A percentile compares a stretch with the other conserved stretches of the same genome.
Evolutionary conservation across 2,329 filamentous ascomycete genomes (phyloP).

Genomic region (Colletotrichum filicis): DNA sequence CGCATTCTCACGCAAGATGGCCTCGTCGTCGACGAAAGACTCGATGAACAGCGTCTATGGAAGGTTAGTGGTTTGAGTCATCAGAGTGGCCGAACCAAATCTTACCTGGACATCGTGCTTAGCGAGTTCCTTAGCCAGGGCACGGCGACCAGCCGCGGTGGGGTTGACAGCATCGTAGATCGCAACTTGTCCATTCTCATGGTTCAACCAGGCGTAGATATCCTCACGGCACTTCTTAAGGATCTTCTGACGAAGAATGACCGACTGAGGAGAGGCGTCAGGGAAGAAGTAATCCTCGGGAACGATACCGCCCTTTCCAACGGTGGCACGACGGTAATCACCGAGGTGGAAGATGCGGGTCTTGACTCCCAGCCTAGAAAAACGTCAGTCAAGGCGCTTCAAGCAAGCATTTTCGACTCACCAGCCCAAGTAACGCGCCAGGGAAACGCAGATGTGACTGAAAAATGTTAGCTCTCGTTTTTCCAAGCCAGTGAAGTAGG

Average conservation of each 20-base stretch:
- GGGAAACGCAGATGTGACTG: constrained; percentile 93
- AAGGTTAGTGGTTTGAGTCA: neutral
- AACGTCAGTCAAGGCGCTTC: constrained; percentile 34
- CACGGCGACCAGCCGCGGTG: constrained; percentile 81
- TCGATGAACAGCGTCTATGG: constrained; percentile 94
- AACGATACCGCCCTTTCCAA: constrained; percentile 84
- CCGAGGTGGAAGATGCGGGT: constrained; percentile 97
- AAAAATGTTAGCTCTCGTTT: neutral
- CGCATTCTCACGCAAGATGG: constrained; percentile 95
- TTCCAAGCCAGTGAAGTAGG: neutral
- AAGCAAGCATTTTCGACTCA: constrained; percentile 48
- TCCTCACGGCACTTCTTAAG: constrained; percentile 97
- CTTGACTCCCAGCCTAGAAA: constrained; percentile 87
- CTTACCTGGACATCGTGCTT: constrained; percentile 92
- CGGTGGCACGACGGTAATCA: constrained; percentile 92
- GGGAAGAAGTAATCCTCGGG: constrained; percentile 99
- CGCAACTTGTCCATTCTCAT: constrained; percentile 97
- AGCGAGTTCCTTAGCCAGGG: constrained; percentile 94
- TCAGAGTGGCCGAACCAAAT: neutral
- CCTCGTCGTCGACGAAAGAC: constrained; percentile 92
- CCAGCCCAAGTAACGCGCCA: constrained; percentile 94
- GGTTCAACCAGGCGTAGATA: constrained; percentile 94
- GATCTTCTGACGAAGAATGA: constrained; percentile 96
- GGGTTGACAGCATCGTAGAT: constrained; percentile 99
- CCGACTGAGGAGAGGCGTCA: constrained; percentile 89